phyloP scores from a whole-genome alignment of 352 stramenopile genomes.

The Phytophthora ohioensis region DNA sequence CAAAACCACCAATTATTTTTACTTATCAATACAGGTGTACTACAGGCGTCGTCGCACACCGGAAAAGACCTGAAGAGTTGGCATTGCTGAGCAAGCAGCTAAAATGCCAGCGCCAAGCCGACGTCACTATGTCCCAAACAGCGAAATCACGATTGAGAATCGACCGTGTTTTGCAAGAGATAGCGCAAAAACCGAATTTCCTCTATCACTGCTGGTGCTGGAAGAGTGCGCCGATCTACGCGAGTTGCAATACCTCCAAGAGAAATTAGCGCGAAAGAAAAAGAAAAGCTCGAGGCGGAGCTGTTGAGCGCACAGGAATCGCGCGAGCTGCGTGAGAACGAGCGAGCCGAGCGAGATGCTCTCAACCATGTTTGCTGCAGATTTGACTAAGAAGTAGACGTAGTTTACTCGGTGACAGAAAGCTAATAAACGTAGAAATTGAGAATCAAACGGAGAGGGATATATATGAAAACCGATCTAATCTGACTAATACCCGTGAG shows the following conservation, averaged over 20 bases:
- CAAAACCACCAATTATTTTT: neutral
- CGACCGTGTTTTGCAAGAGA: neutral
- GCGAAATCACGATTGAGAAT: neutral
- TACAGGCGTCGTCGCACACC: neutral
- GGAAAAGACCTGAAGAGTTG: neutral
- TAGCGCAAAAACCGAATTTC: neutral
- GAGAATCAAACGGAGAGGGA: neutral
- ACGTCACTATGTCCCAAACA: neutral
- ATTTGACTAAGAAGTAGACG: neutral
- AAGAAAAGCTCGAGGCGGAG: neutral
- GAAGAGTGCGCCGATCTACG: neutral
- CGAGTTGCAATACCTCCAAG: neutral
- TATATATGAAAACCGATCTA: neutral
- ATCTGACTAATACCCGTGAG: constrained; percentile 14
- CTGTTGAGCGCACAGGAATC: too few relatives aligned
- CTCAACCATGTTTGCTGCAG: neutral
- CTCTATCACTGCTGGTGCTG: neutral
- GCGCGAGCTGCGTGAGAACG: neutral
- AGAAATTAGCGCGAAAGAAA: neutral
- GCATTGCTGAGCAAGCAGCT: neutral
- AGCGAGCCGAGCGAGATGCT: neutral
- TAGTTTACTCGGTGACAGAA: neutral
- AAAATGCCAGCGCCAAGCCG: neutral
- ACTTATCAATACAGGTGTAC: neutral
- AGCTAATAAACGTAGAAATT: neutral